phyloP scores from a whole-genome alignment of 176 grass and related monocot genomes.

The Sorghum bicolor region Sorghum_bicolor_NCBIv3 NC_012877.2:687001-687500 shows the following conservation, averaged over 20 bases:
- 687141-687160: background rate
- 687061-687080: slow-evolving; percentile 6
- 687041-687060: slow-evolving; percentile 10
- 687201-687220: slow-evolving; percentile 47
- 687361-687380: slow-evolving; percentile 80
- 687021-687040: slow-evolving; percentile 9
- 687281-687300: slow-evolving; percentile 77
- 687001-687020: background rate
- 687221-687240: slow-evolving; percentile 52
- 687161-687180: background rate
- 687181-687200: background rate
- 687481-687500: slow-evolving; percentile 68
- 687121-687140: background rate
- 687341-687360: slow-evolving; percentile 56
- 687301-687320: slow-evolving; percentile 41
- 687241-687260: slow-evolving; percentile 82
- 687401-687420: slow-evolving; percentile 53
- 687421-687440: slow-evolving; percentile 47
- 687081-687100: background rate
- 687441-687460: slow-evolving; percentile 44
- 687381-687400: slow-evolving; percentile 57
- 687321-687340: slow-evolving; percentile 30
- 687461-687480: slow-evolving; percentile 74
- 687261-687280: slow-evolving; percentile 72
- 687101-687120: background rate